Base-by-base conservation (phyloP, 106 monocot species). In the Cymbidium sinense region DNA sequence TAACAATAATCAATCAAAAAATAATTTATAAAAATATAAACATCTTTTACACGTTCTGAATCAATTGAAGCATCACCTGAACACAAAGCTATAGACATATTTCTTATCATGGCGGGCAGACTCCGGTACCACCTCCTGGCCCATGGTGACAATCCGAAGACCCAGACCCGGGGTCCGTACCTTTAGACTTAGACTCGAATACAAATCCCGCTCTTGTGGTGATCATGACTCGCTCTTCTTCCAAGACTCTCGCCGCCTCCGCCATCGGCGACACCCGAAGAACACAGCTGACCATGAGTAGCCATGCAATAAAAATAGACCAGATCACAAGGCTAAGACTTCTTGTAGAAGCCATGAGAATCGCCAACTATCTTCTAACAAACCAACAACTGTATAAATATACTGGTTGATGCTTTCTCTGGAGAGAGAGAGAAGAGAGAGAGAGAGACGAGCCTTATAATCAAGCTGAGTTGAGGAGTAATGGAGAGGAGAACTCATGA, bases 131-230 rank as follows among this genome's bases (percentile, higher is more conserved):
- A 7, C 33, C 67, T 3, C 67, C 33, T 2, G 67, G 30, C 31
- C 67, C 67, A 33, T 67, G 67, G 31, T 67, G 67, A n/a, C 30
- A 67, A n/a, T 15, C 2, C 11, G 67, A 67, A 67, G 30, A 31
- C 0, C 11, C 67, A 3, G 67, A 67, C 2, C 31, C 12, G 1
- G 15, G 12, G 11, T 12, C 67, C 13, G 8, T 3, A 1, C 67
- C 67, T 15, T 67, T 67, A 9, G 67, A 31, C 67, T 67, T 67
- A 2, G 67, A 67, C 67, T 67, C 67, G 30, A 67, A 67, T n/a
- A 67, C 67, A 0, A 67, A 17, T n/a, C 33, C 67, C 2, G 15
- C 67, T 9, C 13, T 67, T 10, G 67, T 67, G 8, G 15, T 67
- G 67, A 67, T 67, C 11, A 33, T 33, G 1, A 13, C 5, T 2